A percentile compares a stretch with the other conserved stretches of the same genome.
Evolutionary conservation across 2,329 filamentous ascomycete genomes (phyloP).

Genomic region (Periconia sp.): DNA sequence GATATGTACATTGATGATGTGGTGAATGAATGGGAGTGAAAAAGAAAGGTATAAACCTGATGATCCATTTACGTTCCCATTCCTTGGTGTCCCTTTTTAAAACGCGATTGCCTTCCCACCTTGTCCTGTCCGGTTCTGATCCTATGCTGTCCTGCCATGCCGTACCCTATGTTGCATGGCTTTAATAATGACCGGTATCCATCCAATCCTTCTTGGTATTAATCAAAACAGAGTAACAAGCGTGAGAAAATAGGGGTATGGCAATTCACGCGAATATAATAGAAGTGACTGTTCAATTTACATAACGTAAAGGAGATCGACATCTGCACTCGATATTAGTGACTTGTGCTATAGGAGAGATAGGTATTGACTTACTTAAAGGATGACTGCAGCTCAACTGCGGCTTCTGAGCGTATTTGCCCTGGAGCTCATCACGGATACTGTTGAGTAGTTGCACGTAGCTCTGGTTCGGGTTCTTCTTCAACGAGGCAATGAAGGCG

Average conservation of each 20-base stretch:
- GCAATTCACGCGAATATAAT: not conserved
- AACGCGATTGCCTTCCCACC: no score
- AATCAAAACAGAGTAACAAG: not conserved
- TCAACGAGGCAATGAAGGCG: conserved; percentile 89
- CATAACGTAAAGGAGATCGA: conserved; percentile 50
- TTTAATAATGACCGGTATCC: not conserved
- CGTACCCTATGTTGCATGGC: no score
- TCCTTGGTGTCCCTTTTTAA: no score
- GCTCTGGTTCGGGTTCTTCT: conserved; percentile 92
- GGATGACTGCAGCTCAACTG: conserved; percentile 96
- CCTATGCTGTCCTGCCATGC: no score
- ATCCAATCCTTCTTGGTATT: not conserved
- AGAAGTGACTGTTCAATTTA: conserved; percentile 16
- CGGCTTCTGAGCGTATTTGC: conserved; percentile 91
- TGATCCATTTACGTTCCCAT: no score
- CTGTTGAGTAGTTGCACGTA: conserved; percentile 95
- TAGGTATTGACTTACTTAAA: conserved; percentile 66
- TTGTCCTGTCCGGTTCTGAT: no score
- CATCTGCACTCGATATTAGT: conserved; percentile 33
- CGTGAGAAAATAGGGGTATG: not conserved
- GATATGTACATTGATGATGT: no score
- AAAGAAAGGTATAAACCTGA: no score
- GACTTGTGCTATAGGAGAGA: not conserved
- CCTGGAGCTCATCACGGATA: conserved; percentile 83
- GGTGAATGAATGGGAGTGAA: no score